Conservation (phyloP, 176 grass and related monocot genomes). For the Ensete glaucum region DNA sequence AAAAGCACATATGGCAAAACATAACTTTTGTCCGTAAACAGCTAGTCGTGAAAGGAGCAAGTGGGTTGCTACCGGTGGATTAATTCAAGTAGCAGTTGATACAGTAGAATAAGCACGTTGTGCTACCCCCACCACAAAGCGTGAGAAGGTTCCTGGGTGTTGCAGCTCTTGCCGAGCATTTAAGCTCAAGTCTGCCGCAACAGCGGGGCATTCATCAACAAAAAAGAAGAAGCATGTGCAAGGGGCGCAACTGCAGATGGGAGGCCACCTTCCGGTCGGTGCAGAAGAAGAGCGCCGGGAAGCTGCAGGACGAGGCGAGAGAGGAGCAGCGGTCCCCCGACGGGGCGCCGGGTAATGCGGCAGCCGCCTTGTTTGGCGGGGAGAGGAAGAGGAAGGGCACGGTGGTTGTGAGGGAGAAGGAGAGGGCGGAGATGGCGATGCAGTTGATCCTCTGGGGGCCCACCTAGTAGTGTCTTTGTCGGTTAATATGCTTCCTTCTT, state of each 20-base stretch:
- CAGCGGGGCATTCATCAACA: too few relatives aligned
- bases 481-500: too few relatives aligned
- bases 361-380: neutral
- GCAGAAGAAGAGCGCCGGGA: conserved; percentile 15
- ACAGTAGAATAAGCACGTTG: too few relatives aligned
- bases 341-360: neutral
- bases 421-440: conserved; percentile 47
- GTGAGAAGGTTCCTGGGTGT: neutral
- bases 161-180: neutral
- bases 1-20: too few relatives aligned
- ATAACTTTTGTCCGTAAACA: too few relatives aligned
- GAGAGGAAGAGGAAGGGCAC: neutral
- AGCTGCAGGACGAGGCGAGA: neutral
- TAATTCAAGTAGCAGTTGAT: too few relatives aligned
- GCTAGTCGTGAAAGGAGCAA: neutral
- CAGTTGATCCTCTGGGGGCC: conserved; percentile 67
- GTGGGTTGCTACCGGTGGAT: neutral
- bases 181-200: too few relatives aligned
- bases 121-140: neutral
- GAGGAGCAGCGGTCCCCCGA: neutral
- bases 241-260: conserved; percentile 30
- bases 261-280: conserved; percentile 34
- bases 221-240: conserved; percentile 33
- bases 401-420: neutral
- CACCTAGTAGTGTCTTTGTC: conserved; percentile 4